Conservation (phyloP, 2,329 filamentous ascomycete species). For the Ophiosphaerella herpotricha region DNA sequence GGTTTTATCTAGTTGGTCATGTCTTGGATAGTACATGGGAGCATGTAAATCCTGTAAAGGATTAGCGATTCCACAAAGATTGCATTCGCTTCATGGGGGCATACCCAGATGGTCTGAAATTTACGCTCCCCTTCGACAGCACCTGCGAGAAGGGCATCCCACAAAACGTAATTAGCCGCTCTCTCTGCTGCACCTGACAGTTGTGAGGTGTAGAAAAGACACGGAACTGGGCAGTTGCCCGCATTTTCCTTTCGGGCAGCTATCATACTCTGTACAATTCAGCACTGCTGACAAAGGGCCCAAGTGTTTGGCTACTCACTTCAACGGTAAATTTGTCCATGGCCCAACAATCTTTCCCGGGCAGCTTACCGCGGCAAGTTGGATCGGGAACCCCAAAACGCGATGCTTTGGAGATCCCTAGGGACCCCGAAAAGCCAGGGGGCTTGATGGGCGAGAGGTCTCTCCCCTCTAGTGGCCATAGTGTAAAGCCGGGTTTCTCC, state of each 20-base stretch:
- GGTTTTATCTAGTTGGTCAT: slow-evolving; percentile 1
- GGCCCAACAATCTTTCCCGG: not conserved
- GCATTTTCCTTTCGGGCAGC: not conserved
- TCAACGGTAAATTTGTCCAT: slow-evolving; percentile 1
- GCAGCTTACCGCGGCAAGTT: slow-evolving; percentile 4
- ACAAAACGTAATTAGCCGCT: slow-evolving; percentile 4
- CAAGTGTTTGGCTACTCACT: not conserved
- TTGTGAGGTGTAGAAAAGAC: slow-evolving; percentile 2
- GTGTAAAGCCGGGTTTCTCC: slow-evolving; percentile 9
- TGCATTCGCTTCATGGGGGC: not conserved
- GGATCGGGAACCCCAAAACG: slow-evolving; percentile 2
- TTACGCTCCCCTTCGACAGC: slow-evolving; percentile 3
- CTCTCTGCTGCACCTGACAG: slow-evolving; percentile 6
- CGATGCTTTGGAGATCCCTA: not conserved
- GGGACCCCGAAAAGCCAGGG: no score
- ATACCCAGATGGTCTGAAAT: slow-evolving; percentile 5
- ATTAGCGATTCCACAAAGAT: not conserved
- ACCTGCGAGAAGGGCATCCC: not conserved
- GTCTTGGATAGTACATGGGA: slow-evolving; percentile 6
- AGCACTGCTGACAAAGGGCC: not conserved
- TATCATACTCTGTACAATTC: slow-evolving; percentile 1
- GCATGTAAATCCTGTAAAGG: slow-evolving; percentile 8
- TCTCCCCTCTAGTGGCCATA: slow-evolving; percentile 9
- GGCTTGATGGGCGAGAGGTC: not conserved
- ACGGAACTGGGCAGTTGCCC: not conserved